Conservation (phyloP, 768 basidiomycete species). For the Psilocybe sp. region DNA sequence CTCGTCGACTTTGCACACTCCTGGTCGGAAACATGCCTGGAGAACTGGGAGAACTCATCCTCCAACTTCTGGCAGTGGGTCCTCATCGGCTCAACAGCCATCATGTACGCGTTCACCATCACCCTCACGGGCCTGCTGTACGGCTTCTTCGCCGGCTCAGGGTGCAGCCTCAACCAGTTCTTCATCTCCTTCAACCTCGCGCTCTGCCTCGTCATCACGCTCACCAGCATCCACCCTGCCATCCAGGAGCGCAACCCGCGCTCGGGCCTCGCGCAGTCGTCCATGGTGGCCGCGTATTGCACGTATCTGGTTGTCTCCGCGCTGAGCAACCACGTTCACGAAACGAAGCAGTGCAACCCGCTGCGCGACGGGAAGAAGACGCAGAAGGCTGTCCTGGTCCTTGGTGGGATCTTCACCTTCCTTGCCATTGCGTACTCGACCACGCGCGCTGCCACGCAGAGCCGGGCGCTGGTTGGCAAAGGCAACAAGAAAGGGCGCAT, state of each 20-base stretch:
- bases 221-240: conserved; percentile 78
- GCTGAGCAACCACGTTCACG: conserved; percentile 86
- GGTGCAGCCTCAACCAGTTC: conserved; percentile 91
- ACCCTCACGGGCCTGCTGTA: conserved; percentile 87
- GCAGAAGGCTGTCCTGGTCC: conserved; percentile 79
- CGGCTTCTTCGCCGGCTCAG: conserved; percentile 84
- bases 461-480: conserved; percentile 81
- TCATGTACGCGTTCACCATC: conserved; percentile 82
- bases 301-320: conserved; percentile 95
- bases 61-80: conserved; percentile 96
- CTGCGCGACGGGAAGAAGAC: conserved; percentile 69
- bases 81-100: conserved; percentile 88
- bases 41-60: conserved; percentile 86
- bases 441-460: conserved; percentile 92
- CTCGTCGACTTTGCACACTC: conserved; percentile 98
- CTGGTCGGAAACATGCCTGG: conserved; percentile 95
- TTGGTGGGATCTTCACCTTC: conserved; percentile 96
- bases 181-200: conserved; percentile 95
- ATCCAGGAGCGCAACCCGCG: conserved; percentile 93
- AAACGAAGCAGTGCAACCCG: conserved; percentile 78
- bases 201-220: conserved; percentile 74
- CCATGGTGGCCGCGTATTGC: conserved; percentile 97
- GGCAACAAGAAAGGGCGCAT: conserved; percentile 66
- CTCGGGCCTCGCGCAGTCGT: conserved; percentile 91
- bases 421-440: conserved; percentile 98